These are phyloP conservation scores for Spathaspora hagerdaliae DNA, from an alignment of 805 yeast species.

Conservation along the genomic window DNA sequence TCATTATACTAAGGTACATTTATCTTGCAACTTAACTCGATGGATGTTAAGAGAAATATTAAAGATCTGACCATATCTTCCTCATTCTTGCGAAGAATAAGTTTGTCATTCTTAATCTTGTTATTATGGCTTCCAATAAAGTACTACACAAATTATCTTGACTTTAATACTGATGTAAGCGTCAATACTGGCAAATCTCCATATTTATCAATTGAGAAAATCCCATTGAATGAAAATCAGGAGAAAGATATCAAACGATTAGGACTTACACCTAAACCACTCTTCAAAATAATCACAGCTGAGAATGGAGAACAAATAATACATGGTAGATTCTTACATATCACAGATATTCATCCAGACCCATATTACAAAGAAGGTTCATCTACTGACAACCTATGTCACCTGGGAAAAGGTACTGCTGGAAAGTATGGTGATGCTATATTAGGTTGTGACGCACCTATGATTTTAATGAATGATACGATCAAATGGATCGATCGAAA, in stretches of 20 bases:
- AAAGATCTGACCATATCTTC: background rate
- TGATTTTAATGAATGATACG: slow-evolving; percentile 56
- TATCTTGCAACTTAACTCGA: no score
- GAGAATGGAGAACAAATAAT: slow-evolving; percentile 27
- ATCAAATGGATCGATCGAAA: slow-evolving; percentile 63
- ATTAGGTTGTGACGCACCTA: slow-evolving; percentile 75
- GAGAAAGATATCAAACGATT: slow-evolving; percentile 11
- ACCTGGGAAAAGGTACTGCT: slow-evolving; percentile 51
- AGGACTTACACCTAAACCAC: slow-evolving; percentile 33
- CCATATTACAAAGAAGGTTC: slow-evolving; percentile 55
- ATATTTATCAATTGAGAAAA: slow-evolving; percentile 4
- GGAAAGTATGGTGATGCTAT: slow-evolving; percentile 72
- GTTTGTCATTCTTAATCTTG: background rate
- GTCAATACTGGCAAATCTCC: background rate
- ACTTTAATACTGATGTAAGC: background rate
- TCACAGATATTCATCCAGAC: slow-evolving; percentile 87
- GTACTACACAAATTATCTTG: background rate
- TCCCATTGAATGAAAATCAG: slow-evolving; percentile 3
- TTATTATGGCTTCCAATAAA: background rate
- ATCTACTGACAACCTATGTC: slow-evolving; percentile 49
- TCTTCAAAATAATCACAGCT: slow-evolving; percentile 19
- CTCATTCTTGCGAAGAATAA: background rate
- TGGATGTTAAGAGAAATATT: background rate
- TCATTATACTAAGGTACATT: no score
- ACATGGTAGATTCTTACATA: slow-evolving; percentile 79